phyloP scores from a whole-genome alignment of 148 eudicot species.

The Fallopia convolvulus region DNA sequence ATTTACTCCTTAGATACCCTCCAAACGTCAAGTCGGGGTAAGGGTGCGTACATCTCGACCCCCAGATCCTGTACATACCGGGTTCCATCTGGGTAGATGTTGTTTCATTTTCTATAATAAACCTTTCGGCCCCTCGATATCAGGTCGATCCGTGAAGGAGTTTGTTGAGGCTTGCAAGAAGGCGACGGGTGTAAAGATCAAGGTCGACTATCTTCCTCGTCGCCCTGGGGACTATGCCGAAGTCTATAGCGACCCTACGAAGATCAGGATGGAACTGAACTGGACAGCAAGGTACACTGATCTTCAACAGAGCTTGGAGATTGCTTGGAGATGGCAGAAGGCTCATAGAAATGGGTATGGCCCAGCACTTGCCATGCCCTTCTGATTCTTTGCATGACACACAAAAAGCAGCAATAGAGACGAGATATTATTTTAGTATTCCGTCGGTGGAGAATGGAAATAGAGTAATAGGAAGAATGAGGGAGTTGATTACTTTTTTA shows the following conservation, averaged over 20 bases:
- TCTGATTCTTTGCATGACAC: not conserved
- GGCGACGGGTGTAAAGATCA: conserved; percentile 66
- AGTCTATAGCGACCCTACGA: conserved; percentile 78
- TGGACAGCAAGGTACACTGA: conserved; percentile 61
- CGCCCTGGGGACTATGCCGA: conserved; percentile 87
- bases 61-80: too few species aligned
- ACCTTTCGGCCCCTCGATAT: not conserved
- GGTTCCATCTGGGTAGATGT: too few species aligned
- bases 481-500: too few species aligned
- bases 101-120: not conserved
- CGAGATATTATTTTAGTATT: too few species aligned
- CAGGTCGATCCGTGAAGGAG: conserved; percentile 77
- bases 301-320: conserved; percentile 53
- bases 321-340: conserved; percentile 90
- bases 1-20: too few species aligned
- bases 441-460: too few species aligned
- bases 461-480: too few species aligned
- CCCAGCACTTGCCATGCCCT: conserved; percentile 13
- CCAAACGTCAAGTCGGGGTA: too few species aligned
- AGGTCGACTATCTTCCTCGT: conserved; percentile 54
- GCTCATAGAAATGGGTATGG: conserved; percentile 56
- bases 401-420: too few species aligned
- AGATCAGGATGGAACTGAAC: conserved; percentile 52
- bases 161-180: conserved; percentile 78
- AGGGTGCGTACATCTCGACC: too few species aligned